phyloP scores from a whole-genome alignment of 1,284 basidiomycete genomes.

The Leccinum subatratum region DNA sequence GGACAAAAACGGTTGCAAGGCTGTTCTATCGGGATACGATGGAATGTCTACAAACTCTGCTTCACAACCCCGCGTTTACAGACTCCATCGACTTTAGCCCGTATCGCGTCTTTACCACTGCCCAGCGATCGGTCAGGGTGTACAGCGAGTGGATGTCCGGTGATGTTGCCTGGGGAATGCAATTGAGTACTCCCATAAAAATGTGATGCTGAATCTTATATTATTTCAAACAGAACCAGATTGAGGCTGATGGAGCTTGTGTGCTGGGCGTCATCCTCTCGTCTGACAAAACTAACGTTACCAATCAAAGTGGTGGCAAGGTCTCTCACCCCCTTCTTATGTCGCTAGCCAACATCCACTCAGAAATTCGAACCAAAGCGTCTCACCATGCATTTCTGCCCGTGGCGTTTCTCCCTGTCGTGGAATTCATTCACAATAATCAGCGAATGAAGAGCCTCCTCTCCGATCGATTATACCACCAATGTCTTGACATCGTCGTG shows the following conservation, averaged over 20 bases:
- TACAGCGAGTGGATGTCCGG: neutral
- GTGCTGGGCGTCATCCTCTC: slow-evolving; percentile 24
- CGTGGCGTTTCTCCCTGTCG: slow-evolving; percentile 29
- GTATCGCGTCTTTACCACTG: neutral
- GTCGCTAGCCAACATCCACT: slow-evolving; percentile 31
- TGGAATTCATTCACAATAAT: slow-evolving; percentile 23
- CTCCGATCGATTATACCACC: neutral
- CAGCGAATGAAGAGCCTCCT: slow-evolving; percentile 1
- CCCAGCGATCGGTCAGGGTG: neutral
- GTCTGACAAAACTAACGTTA: slow-evolving; percentile 34
- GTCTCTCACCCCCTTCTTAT: slow-evolving; percentile 34
- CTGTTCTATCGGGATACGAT: slow-evolving; percentile 1
- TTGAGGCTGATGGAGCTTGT: neutral
- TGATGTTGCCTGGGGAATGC: slow-evolving; percentile 3
- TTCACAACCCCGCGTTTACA: neutral
- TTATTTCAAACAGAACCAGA: neutral
- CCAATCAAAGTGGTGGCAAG: slow-evolving; percentile 29
- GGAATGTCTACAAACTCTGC: slow-evolving; percentile 1
- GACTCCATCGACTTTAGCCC: neutral
- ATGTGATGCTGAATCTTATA: neutral
- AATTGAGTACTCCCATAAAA: neutral
- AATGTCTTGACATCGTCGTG: neutral
- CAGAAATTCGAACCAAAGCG: slow-evolving; percentile 28
- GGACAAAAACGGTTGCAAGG: neutral
- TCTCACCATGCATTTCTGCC: slow-evolving; percentile 28